Percentiles rank a stretch among this genome's conserved stretches.
These are phyloP conservation scores for Schoenoplectus triqueter DNA, from an alignment of 202 grass and related monocot species.

Conservation along the genomic window DNA sequence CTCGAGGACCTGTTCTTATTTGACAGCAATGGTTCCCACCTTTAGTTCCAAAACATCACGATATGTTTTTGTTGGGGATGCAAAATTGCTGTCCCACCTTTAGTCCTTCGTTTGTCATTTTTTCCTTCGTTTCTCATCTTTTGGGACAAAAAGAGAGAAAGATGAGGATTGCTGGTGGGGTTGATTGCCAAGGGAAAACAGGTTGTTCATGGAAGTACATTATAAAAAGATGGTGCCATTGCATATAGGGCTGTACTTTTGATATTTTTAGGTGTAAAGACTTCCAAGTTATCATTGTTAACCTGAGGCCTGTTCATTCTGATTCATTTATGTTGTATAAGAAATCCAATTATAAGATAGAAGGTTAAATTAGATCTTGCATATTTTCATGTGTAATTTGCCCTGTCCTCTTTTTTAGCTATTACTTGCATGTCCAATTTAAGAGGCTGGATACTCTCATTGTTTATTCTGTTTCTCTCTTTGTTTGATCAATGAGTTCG, in stretches of 20 bases:
- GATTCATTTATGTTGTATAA: constrained; percentile 40
- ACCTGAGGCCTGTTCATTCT: constrained; percentile 18
- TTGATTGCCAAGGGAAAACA: background rate
- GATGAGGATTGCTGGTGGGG: background rate
- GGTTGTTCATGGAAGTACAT: background rate
- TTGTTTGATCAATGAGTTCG: background rate
- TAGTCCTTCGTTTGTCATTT: background rate
- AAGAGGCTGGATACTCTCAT: background rate
- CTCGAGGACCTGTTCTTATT: constrained; percentile 6
- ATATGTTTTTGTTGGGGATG: constrained; percentile 10
- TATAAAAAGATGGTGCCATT: constrained; percentile 1
- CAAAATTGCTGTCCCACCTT: background rate
- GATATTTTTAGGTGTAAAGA: constrained; percentile 36
- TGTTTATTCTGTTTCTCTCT: background rate
- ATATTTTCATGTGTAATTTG: background rate
- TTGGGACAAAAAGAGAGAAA: background rate
- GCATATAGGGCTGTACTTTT: constrained; percentile 37
- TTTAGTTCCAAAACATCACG: background rate
- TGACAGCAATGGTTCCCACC: constrained; percentile 24
- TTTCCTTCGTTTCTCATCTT: background rate
- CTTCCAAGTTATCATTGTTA: constrained; percentile 28
- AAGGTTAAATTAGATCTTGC: constrained; percentile 12
- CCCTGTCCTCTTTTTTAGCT: background rate
- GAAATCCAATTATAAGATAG: constrained; percentile 39
- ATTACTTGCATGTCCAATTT: background rate